Evolutionary conservation across 208 protist genomes (phyloP), one percentile per base, ranked within the genome.

Genomic region (Novymonas esmeraldas): DNA sequence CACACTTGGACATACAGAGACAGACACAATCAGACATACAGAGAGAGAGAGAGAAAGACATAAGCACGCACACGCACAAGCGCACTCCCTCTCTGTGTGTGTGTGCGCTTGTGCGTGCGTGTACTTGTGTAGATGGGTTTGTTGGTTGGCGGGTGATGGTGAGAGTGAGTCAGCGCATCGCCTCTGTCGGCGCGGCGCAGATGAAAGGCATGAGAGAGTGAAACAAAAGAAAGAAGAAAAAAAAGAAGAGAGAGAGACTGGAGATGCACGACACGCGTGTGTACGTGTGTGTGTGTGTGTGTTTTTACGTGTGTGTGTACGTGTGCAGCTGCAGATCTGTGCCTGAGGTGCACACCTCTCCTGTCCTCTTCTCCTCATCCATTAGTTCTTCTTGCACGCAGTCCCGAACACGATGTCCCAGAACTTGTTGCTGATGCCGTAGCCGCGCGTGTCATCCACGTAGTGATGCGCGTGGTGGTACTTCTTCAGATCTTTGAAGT

Each of bases 401-500:
- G 73, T 83, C 14, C 76, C 64, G 34, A 79, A 86, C 10, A 86
- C 57, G 26, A 72, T 46, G 48, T 87, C 81, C 74, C 81, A 87
- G 24, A 87, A 77, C 70, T 78, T 87, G 66, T 49, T 76, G 45
- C 51, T 67, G 45, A 87, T 77, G 41, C 73, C 77, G 66, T 73
- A 87, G 34, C 72, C 81, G 26, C 64, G 64, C 18, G 61, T 64
- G 61, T 76, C 73, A 26, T 83, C 77, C 34, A 79, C 64, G 73
- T 83, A 81, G 76, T 87, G 81, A 51, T 83, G 81, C 6, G 75
- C 81, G 73, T 83, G 81, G 49, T 86, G 81, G 56, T 81, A 83
- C 68, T 83, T 79, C 65, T 80, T 79, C 51, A 81, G 45, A 54
- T 81, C 73, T 46, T 81, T 80, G 33, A 78, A 83, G 73, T 81